Percentiles rank a stretch among this genome's conserved stretches.
Evolutionary conservation across 805 yeast species (phyloP).

Genomic region (Jamesozyma lodderae): DNA sequence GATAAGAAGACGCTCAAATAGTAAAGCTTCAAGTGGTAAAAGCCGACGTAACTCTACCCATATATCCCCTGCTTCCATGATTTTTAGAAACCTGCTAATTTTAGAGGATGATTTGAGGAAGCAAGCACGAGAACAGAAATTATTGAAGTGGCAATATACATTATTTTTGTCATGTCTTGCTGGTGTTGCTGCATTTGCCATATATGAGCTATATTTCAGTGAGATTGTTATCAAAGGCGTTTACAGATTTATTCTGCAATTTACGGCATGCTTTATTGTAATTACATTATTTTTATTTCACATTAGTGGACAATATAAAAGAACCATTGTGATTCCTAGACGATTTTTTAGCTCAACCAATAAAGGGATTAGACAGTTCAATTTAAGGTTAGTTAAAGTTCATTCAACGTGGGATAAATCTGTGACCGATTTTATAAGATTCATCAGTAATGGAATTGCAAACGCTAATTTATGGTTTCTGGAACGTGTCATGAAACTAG

Average conservation of each 20-base stretch:
- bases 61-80: conserved; percentile 52
- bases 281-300: conserved; percentile 70
- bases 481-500: conserved; percentile 8
- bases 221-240: conserved; percentile 31
- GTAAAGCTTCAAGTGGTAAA: conserved; percentile 25
- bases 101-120: conserved; percentile 78
- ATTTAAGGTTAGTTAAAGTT: conserved; percentile 65
- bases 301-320: conserved; percentile 79
- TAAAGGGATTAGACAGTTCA: conserved; percentile 78
- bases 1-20: conserved; percentile 17
- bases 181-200: conserved; percentile 33
- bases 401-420: conserved; percentile 33
- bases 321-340: conserved; percentile 77
- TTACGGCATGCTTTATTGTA: conserved; percentile 26
- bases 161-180: conserved; percentile 34
- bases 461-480: conserved; percentile 12
- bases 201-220: conserved; percentile 32
- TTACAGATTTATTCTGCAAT: conserved; percentile 26
- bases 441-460: conserved; percentile 22
- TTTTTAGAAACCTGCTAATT: conserved; percentile 72
- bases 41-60: conserved; percentile 20
- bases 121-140: conserved; percentile 67
- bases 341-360: conserved; percentile 74
- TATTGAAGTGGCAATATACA: conserved; percentile 43
- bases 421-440: conserved; percentile 30